Evolutionary conservation across 2,329 filamentous ascomycete genomes (phyloP), one percentile per base, ranked within the genome.

Genomic region (Ophiostoma himal-ulmi): DNA sequence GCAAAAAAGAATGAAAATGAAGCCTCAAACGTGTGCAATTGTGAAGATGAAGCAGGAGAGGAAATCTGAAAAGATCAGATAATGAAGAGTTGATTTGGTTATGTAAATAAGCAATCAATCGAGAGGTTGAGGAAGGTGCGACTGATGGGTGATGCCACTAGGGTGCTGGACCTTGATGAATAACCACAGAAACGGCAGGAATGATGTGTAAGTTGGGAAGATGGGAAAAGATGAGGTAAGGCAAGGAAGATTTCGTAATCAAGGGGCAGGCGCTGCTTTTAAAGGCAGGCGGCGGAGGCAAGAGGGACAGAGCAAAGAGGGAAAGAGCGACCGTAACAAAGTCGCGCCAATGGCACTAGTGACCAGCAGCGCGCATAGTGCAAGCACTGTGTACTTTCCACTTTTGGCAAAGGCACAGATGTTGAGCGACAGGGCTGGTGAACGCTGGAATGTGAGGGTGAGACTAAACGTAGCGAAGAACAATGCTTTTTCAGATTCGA

Each of bases 221-320:
- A 44, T 22, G 68, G 69, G 65, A 39, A 37, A 74, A 70, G 69
- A 74, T 74, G 72, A 73, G 71, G 73, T 74, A 74, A 74, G 72
- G 70, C 26, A 67, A 52, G 36, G 26, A 62, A 65, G 73, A 73
- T 74, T 74, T 74, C 72, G 71, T 74, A 74, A 74, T 73, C 72
- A 72, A 67, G 67, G 69, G 68, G 66, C 26, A 41, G 68, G 66
- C 41, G n/a, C 34, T 68, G 68, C 68, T 73, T 73, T 74, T 74
- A 72, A 73, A 70, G 34, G 68, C 68, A 22, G 39, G 37, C 39
- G 67, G 68, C 36, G 64, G 68, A 69, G 69, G 68, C 54, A 66
- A 68, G 36, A 57, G 30, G 30, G 30, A 30, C 30, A 30, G 44
- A 26, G 52, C 52, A 60, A 60, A 26, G 54, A 34, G 30, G 57